These are phyloP conservation scores for Umbelopsis sp. DNA, from an alignment of 192 early-diverging fungal genomes.

Conservation along the genomic window DNA sequence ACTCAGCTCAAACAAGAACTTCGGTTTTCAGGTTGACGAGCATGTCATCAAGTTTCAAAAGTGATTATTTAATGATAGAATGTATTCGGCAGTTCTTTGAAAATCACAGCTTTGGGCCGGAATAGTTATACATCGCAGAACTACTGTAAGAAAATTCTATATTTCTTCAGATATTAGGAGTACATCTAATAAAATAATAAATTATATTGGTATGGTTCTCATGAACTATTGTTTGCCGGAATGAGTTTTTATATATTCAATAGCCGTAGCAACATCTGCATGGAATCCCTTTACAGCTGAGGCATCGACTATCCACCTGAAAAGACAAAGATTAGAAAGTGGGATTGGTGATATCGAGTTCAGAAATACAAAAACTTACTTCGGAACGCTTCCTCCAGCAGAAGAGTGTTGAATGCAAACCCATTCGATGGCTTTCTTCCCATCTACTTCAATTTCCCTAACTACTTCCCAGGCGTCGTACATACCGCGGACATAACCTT, in stretches of 20 bases:
- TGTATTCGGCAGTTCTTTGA: no score
- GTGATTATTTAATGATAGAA: no score
- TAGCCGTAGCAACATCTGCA: not conserved
- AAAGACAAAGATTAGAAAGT: not conserved
- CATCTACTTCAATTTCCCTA: not conserved
- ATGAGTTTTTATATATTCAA: not conserved
- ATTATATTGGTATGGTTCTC: not conserved
- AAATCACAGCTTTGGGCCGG: no score
- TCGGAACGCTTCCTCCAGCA: constrained; percentile 14
- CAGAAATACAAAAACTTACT: not conserved
- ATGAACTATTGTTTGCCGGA: not conserved
- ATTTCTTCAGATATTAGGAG: no score
- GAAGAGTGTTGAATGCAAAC: constrained; percentile 21
- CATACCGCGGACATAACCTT: not conserved
- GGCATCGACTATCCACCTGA: constrained; percentile 8
- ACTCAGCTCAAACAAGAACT: no score
- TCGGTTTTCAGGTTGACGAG: no score
- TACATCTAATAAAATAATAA: not conserved
- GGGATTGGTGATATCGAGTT: not conserved
- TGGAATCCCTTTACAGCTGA: constrained; percentile 2
- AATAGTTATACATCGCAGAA: no score
- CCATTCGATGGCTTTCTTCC: constrained; percentile 15
- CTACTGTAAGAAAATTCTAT: no score
- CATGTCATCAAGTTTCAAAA: no score
- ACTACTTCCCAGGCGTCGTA: constrained; percentile 16